Evolutionary conservation across 805 yeast species (phyloP).

Genomic region (Hyphopichia homilentoma): DNA sequence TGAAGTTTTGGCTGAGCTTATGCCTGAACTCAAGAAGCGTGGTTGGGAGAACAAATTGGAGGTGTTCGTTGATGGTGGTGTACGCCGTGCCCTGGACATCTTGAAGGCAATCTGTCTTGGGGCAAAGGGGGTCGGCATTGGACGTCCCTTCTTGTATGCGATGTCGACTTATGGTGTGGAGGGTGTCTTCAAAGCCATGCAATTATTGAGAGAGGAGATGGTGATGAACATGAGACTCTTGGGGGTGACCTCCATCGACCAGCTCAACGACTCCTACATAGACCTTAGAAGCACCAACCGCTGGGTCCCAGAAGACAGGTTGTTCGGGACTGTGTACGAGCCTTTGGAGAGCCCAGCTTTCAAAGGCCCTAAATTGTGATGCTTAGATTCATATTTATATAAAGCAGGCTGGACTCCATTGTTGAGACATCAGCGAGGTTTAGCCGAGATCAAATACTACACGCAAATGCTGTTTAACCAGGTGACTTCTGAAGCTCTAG

Average conservation of each 20-base stretch:
- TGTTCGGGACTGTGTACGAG: constrained; percentile 55
- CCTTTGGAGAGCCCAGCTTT: constrained; percentile 52
- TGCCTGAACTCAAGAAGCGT: constrained; percentile 37
- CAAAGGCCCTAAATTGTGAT: constrained; percentile 19
- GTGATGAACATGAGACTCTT: constrained; percentile 61
- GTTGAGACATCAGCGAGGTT: too few species aligned
- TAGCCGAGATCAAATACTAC: too few species aligned
- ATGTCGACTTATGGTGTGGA: constrained; percentile 77
- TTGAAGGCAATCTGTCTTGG: constrained; percentile 74
- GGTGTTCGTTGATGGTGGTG: constrained; percentile 72
- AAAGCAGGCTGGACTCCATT: too few species aligned
- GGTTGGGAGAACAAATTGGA: constrained; percentile 50
- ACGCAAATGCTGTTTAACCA: too few species aligned
- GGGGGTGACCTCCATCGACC: constrained; percentile 50
- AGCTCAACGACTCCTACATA: constrained; percentile 57
- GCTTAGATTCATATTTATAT: too few species aligned
- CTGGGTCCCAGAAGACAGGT: constrained; percentile 50
- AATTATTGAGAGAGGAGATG: constrained; percentile 58
- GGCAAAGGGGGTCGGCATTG: constrained; percentile 72
- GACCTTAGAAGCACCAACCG: constrained; percentile 51
- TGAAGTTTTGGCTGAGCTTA: constrained; percentile 56
- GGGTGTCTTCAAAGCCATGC: constrained; percentile 65
- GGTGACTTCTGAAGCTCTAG: too few species aligned
- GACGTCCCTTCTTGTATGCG: constrained; percentile 73
- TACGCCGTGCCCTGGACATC: constrained; percentile 74